phyloP scores from a whole-genome alignment of 495 filamentous ascomycete species.

The Paragyromitra xinjiangensis region DNA sequence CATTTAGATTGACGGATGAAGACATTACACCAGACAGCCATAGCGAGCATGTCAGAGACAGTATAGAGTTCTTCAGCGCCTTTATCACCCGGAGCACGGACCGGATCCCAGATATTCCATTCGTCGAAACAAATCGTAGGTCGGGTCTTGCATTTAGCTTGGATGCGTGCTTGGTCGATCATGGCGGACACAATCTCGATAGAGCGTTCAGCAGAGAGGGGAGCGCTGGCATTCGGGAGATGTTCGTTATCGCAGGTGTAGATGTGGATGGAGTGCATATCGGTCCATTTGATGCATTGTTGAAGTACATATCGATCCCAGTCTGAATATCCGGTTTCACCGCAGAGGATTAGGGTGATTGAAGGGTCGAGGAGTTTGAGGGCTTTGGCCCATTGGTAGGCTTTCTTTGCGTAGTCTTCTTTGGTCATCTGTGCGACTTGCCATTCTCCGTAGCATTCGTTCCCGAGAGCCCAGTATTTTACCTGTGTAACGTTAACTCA shows the following conservation, averaged over 20 bases:
- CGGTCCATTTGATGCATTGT: slow-evolving; percentile 71
- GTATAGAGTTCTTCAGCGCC: slow-evolving; percentile 78
- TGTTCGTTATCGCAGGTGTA: slow-evolving; percentile 70
- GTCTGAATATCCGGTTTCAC: slow-evolving; percentile 70
- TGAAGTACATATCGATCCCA: slow-evolving; percentile 79
- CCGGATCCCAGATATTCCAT: slow-evolving; percentile 86
- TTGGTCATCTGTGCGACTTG: slow-evolving; percentile 78
- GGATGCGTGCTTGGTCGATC: slow-evolving; percentile 78
- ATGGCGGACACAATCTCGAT: slow-evolving; percentile 73
- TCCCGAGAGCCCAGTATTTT: slow-evolving; percentile 70
- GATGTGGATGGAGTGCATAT: slow-evolving; percentile 73
- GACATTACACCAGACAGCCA: slow-evolving; percentile 77
- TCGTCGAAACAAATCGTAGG: slow-evolving; percentile 84
- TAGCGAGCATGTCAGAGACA: slow-evolving; percentile 77
- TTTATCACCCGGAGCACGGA: slow-evolving; percentile 72
- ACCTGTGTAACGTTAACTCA: slow-evolving; percentile 63
- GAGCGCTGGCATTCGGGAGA: slow-evolving; percentile 71
- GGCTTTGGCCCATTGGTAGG: slow-evolving; percentile 82
- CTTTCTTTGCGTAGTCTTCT: slow-evolving; percentile 78
- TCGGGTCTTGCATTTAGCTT: slow-evolving; percentile 66
- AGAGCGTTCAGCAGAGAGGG: slow-evolving; percentile 74
- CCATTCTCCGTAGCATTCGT: slow-evolving; percentile 81
- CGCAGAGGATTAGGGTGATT: slow-evolving; percentile 74
- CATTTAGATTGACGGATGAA: slow-evolving; percentile 78
- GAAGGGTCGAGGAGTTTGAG: slow-evolving; percentile 77